Evolutionary conservation across 306 rosid species (phyloP).

Genomic region (Crotalaria pallida): DNA sequence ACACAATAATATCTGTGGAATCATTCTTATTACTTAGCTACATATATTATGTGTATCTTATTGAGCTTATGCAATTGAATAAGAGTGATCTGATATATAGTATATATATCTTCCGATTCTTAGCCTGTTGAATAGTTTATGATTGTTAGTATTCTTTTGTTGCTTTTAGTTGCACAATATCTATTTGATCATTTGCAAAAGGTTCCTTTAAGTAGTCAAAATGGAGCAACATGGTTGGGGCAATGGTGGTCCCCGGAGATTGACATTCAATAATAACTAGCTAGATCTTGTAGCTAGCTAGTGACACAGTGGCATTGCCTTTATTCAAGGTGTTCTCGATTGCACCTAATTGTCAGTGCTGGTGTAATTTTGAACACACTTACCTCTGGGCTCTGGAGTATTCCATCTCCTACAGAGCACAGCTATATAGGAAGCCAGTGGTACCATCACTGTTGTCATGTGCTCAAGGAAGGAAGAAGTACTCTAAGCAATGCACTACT

Average conservation of each 20-base stretch:
- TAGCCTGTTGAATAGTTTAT: neutral
- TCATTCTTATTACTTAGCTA: neutral
- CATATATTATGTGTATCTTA: neutral
- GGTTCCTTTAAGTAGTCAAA: slow-evolving; percentile 19
- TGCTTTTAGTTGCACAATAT: neutral
- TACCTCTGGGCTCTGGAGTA: neutral
- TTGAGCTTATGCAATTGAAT: slow-evolving; percentile 9
- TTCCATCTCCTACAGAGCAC: slow-evolving; percentile 14
- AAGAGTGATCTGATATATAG: neutral
- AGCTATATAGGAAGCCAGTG: neutral
- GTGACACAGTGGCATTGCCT: slow-evolving; percentile 1
- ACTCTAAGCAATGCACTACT: too few species aligned
- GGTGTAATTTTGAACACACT: neutral
- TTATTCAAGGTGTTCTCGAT: slow-evolving; percentile 7
- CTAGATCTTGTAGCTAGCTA: slow-evolving; percentile 3
- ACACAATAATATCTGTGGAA: neutral
- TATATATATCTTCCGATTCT: neutral
- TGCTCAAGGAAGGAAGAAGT: neutral
- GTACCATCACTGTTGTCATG: neutral
- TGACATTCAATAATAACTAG: slow-evolving; percentile 14
- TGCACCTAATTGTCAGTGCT: slow-evolving; percentile 2
- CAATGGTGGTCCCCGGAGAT: slow-evolving; percentile 25
- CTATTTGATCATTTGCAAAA: neutral
- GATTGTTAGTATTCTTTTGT: neutral
- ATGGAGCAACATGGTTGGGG: slow-evolving; percentile 11